Evolutionary conservation across 2,329 filamentous ascomycete genomes (phyloP).

Genomic region (Aspergillus sp.): DNA sequence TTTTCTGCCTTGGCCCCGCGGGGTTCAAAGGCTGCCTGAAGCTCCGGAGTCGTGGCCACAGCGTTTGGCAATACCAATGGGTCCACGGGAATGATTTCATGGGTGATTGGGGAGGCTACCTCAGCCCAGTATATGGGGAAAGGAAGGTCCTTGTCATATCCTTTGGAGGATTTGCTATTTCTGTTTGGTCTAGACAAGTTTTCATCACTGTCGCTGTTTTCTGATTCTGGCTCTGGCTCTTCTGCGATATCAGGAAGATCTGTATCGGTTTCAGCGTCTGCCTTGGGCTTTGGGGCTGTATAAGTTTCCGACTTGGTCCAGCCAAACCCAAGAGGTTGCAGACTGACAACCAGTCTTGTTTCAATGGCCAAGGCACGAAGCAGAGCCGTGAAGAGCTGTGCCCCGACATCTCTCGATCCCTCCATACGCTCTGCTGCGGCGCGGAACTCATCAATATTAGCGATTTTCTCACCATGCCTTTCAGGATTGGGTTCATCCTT

Average conservation of each 20-base stretch:
- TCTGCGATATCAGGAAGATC: not conserved
- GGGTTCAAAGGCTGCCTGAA: slow-evolving; percentile 72
- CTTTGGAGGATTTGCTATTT: slow-evolving; percentile 30
- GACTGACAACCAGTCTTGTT: slow-evolving; percentile 72
- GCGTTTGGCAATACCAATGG: slow-evolving; percentile 62
- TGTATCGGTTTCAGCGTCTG: slow-evolving; percentile 2
- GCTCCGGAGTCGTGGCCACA: slow-evolving; percentile 67
- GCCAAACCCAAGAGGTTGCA: slow-evolving; percentile 85
- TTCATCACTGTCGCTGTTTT: slow-evolving; percentile 13
- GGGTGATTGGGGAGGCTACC: slow-evolving; percentile 73
- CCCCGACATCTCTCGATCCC: slow-evolving; percentile 82
- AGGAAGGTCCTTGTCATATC: slow-evolving; percentile 69
- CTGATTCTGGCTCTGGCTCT: slow-evolving; percentile 12
- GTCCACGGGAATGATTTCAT: slow-evolving; percentile 75
- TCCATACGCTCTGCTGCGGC: slow-evolving; percentile 62
- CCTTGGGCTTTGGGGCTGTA: slow-evolving; percentile 34
- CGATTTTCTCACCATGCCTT: slow-evolving; percentile 71
- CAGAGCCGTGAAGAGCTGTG: slow-evolving; percentile 84
- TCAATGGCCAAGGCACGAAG: slow-evolving; percentile 77
- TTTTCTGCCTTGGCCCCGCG: slow-evolving; percentile 79
- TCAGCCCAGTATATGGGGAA: slow-evolving; percentile 95
- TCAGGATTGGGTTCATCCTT: slow-evolving; percentile 58
- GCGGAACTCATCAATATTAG: slow-evolving; percentile 63
- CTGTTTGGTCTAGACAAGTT: slow-evolving; percentile 33
- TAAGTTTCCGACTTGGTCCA: slow-evolving; percentile 86